A percentile compares a stretch with the other conserved stretches of the same genome.
Evolutionary conservation across 306 rosid species (phyloP).

Genomic region (Ormosia semicastrata): DNA sequence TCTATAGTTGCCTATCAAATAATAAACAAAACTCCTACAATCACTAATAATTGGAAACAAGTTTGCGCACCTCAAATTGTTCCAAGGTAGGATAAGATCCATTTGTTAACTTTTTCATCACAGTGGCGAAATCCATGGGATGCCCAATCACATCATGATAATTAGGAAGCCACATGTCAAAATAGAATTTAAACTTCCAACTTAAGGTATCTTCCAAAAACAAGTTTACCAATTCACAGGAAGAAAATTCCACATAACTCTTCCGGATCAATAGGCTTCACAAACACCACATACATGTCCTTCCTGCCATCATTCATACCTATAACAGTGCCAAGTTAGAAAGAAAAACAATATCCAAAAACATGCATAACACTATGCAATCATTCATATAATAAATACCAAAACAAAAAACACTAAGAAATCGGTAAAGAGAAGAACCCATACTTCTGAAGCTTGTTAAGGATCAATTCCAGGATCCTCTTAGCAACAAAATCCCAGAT

Average conservation of each 20-base stretch:
- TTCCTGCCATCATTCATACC: conserved; percentile 69
- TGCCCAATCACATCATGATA: conserved; percentile 82
- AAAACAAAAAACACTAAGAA: not conserved
- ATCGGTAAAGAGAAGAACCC: not conserved
- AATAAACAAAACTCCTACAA: not conserved
- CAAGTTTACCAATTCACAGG: not conserved
- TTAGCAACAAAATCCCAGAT: conserved; percentile 64
- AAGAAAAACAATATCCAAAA: not conserved
- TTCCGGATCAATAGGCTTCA: conserved; percentile 96
- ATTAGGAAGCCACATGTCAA: conserved; percentile 85
- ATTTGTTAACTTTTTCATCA: conserved; percentile 72
- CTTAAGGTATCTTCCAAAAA: conserved; percentile 19
- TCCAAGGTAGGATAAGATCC: conserved; percentile 82
- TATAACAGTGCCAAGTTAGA: not conserved
- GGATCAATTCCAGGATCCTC: conserved; percentile 83
- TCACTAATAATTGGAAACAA: not conserved
- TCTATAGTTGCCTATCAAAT: not conserved
- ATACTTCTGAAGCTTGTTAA: conserved; percentile 96
- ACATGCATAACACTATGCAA: not conserved
- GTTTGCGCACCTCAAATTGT: conserved; percentile 76
- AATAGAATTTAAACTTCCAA: conserved; percentile 31
- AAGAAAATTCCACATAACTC: conserved; percentile 56
- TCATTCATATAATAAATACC: not conserved
- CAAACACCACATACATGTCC: conserved; percentile 89
- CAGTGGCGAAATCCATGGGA: conserved; percentile 97